Evolutionary conservation across 345 rosid species (phyloP), one percentile per base, ranked within the genome.

Genomic region (Durio zibethinus): DNA sequence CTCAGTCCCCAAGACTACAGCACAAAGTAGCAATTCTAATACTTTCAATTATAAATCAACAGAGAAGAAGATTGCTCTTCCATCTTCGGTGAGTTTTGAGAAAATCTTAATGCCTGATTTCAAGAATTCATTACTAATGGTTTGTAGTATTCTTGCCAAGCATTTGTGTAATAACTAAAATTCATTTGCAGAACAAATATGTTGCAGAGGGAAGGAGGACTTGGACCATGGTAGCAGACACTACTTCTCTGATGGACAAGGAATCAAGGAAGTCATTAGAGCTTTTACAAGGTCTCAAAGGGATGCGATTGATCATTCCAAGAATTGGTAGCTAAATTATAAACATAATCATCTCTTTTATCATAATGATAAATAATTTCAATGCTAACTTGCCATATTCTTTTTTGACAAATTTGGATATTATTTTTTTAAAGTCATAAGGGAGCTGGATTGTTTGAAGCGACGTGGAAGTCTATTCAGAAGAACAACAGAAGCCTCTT

Each of bases 281-380:
- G 85, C 88, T 93, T 61, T 87, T 96, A 75, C 91, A 90, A 87
- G 99, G 98, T 80, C 90, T 96, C 78, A 92, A 88, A 82, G 88
- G 95, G 62, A 96, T 98, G 60, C 90, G 73, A 33, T 63, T 96
- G 75, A 77, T 91, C 80, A 79, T 94, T 76, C 97, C 97, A 69
- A 84, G 92, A 82, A 90, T 80, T 59, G 97, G 99, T 94, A 90
- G 84, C 14, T 10, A 57, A 42, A 64, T 60, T 43, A 35, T 31
- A 10, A 66, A 6, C 36, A 14, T 35, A 61, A 38, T 60, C 23
- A 20, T 72, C 29, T 75, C 54, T 43, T 72, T n/a, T 72, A 43
- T 43, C 48, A 66, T 35, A 23, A 16, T 53, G 29, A 2, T 31
- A 18, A 36, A 43, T n/a, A 23, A 4, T 33, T 65, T 52, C 20